Percentiles rank a stretch among this genome's conserved stretches.
phyloP scores from a whole-genome alignment of 495 filamentous ascomycete species.

The Oleoguttula mirabilis region DNA sequence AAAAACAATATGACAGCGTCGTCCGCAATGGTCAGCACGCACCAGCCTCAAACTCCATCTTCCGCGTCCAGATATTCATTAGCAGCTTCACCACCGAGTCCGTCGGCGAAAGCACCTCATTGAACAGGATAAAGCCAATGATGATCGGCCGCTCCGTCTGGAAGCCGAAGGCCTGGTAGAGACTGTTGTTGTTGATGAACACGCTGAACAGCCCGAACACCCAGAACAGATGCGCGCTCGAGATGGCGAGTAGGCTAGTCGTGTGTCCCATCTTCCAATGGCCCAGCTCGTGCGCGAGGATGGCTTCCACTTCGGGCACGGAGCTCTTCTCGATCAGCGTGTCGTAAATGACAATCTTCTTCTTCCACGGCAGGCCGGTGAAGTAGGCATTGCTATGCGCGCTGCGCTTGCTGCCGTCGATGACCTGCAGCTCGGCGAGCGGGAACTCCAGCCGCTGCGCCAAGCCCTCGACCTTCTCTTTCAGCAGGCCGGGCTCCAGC shows the following conservation, averaged over 20 bases:
- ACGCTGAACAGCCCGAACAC: slow-evolving; percentile 92
- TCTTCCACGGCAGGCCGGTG: slow-evolving; percentile 96
- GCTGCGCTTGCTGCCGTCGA: slow-evolving; percentile 93
- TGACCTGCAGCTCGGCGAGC: slow-evolving; percentile 79
- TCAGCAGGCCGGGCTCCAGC: slow-evolving; percentile 71
- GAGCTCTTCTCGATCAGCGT: slow-evolving; percentile 92
- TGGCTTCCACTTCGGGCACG: slow-evolving; percentile 82
- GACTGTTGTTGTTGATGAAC: slow-evolving; percentile 87
- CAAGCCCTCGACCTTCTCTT: slow-evolving; percentile 75
- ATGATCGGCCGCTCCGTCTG: slow-evolving; percentile 75
- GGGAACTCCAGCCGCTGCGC: slow-evolving; percentile 82
- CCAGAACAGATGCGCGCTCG: slow-evolving; percentile 78
- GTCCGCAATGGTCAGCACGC: slow-evolving; percentile 21
- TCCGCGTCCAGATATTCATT: slow-evolving; percentile 90
- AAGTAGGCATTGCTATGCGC: slow-evolving; percentile 98
- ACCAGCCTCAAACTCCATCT: slow-evolving; percentile 93
- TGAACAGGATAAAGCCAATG: slow-evolving; percentile 93
- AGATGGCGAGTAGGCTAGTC: slow-evolving; percentile 75
- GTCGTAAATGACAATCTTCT: slow-evolving; percentile 99
- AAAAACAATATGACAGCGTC: too few species aligned
- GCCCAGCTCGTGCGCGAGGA: slow-evolving; percentile 88
- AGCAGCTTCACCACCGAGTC: slow-evolving; percentile 83
- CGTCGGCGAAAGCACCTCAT: slow-evolving; percentile 80
- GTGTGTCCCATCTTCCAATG: slow-evolving; percentile 96
- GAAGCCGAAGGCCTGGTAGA: slow-evolving; percentile 89